phyloP scores from a whole-genome alignment of 495 filamentous ascomycete species.

The Copromyces sp. region DNA sequence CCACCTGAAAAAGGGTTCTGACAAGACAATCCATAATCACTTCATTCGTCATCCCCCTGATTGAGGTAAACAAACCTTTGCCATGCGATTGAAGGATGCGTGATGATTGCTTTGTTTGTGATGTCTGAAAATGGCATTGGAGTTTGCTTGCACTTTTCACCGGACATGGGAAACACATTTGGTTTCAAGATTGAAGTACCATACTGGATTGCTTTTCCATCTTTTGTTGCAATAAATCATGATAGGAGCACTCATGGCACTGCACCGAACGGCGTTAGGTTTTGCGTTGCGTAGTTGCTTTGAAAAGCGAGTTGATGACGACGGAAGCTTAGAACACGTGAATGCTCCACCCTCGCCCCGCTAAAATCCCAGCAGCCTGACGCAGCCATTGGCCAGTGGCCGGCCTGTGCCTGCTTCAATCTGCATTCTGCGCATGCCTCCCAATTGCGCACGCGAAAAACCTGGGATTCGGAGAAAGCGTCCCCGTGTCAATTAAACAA shows the following conservation, averaged over 20 bases:
- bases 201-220: background rate
- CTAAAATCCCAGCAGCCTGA: background rate
- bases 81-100: background rate
- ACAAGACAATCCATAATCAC: background rate
- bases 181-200: background rate
- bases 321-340: slow-evolving; percentile 9
- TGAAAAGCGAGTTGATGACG: slow-evolving; percentile 4
- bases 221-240: background rate
- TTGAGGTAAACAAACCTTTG: background rate
- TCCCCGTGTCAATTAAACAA: slow-evolving; percentile 22
- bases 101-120: background rate
- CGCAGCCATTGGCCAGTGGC: slow-evolving; percentile 9
- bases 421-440: slow-evolving; percentile 12
- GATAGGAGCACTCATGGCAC: background rate
- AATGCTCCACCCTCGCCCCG: slow-evolving; percentile 8
- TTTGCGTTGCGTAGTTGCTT: background rate
- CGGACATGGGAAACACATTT: background rate
- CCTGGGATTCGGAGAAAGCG: slow-evolving; percentile 10
- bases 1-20: background rate
- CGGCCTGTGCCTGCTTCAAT: slow-evolving; percentile 12
- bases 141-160: background rate
- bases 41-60: background rate
- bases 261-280: background rate
- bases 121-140: background rate
- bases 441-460: slow-evolving; percentile 21